These are phyloP conservation scores for Pythium biforme DNA, from an alignment of 352 stramenopile genomes.

Conservation along the genomic window DNA sequence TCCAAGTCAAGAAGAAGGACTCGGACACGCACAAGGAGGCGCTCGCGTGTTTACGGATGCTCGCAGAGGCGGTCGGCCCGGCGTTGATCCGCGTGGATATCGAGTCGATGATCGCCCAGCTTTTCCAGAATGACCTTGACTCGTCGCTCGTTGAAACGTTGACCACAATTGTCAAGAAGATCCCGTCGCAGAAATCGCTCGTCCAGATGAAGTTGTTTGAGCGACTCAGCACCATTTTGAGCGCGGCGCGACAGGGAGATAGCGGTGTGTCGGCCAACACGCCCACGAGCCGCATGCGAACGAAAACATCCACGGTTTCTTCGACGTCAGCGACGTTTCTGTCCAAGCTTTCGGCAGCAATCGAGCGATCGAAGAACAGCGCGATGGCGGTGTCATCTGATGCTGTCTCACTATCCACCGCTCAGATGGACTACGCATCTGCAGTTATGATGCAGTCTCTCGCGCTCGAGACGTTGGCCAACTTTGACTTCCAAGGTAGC, in stretches of 20 bases:
- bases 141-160: slow-evolving; percentile 79
- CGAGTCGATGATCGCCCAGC: slow-evolving; percentile 70
- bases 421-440: slow-evolving; percentile 39
- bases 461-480: slow-evolving; percentile 80
- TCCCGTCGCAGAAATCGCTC: slow-evolving; percentile 66
- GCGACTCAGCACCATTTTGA: slow-evolving; percentile 72
- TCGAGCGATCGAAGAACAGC: slow-evolving; percentile 42
- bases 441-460: slow-evolving; percentile 83
- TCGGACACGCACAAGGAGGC: slow-evolving; percentile 84
- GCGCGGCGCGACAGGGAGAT: slow-evolving; percentile 47
- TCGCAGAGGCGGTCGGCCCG: slow-evolving; percentile 71
- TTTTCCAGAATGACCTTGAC: slow-evolving; percentile 86
- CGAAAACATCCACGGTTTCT: slow-evolving; percentile 71
- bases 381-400: slow-evolving; percentile 40
- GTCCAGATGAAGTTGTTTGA: slow-evolving; percentile 87
- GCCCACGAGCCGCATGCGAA: slow-evolving; percentile 60
- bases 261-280: slow-evolving; percentile 41
- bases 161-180: slow-evolving; percentile 83
- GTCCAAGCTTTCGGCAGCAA: slow-evolving; percentile 67
- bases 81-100: slow-evolving; percentile 78
- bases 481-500: slow-evolving; percentile 87
- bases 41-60: slow-evolving; percentile 78
- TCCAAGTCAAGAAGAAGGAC: slow-evolving; percentile 84
- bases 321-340: slow-evolving; percentile 68
- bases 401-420: slow-evolving; percentile 19